A percentile compares a stretch with the other conserved stretches of the same genome.
These are phyloP conservation scores for Leccinum arenicola DNA, from an alignment of 768 basidiomycete species.

Conservation along the genomic window DNA sequence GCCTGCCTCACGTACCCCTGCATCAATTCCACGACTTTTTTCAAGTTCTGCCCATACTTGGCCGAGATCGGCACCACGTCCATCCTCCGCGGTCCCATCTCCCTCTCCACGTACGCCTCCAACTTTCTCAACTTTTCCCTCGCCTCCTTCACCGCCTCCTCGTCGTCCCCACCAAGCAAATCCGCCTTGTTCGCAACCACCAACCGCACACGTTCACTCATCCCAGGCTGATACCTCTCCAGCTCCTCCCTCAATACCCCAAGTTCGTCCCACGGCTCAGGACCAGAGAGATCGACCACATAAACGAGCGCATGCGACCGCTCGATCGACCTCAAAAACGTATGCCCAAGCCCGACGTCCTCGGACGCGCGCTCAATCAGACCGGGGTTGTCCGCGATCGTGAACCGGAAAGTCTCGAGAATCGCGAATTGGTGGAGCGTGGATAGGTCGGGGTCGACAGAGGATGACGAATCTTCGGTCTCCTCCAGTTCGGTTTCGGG, in stretches of 20 bases:
- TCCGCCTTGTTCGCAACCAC: constrained; percentile 97
- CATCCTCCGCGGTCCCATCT: constrained; percentile 40
- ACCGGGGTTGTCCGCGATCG: constrained; percentile 96
- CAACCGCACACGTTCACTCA: constrained; percentile 73
- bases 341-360: constrained; percentile 90
- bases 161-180: constrained; percentile 54
- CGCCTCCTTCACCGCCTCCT: constrained; percentile 49
- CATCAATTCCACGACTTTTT: constrained; percentile 65
- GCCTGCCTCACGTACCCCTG: constrained; percentile 60
- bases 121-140: constrained; percentile 54
- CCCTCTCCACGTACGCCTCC: constrained; percentile 51
- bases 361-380: constrained; percentile 81
- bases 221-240: constrained; percentile 74
- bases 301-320: constrained; percentile 87
- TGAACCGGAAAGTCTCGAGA: constrained; percentile 82
- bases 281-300: constrained; percentile 82
- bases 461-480: not conserved
- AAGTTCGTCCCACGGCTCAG: constrained; percentile 78
- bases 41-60: constrained; percentile 82
- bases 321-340: constrained; percentile 91
- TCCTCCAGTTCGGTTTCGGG: not conserved
- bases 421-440: constrained; percentile 49
- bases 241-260: constrained; percentile 74
- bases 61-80: constrained; percentile 83
- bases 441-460: constrained; percentile 11